Conservation (phyloP, 2,329 filamentous ascomycete genomes). For the Aspergillus pseudoglaucus region DNA sequence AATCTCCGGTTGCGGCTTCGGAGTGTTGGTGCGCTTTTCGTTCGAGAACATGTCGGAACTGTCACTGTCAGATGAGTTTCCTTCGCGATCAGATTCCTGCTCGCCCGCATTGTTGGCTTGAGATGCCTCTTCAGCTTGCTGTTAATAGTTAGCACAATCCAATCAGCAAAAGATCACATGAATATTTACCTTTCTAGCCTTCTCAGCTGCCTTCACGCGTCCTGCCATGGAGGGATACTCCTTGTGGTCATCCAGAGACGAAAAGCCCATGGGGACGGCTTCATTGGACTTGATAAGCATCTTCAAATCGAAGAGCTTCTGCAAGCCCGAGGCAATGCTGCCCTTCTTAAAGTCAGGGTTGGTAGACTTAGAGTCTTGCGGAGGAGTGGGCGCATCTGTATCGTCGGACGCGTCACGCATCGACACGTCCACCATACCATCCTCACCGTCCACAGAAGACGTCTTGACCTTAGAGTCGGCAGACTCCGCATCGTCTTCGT, state of each 20-base stretch:
- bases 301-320: constrained; percentile 70
- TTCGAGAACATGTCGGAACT: constrained; percentile 23
- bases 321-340: constrained; percentile 58
- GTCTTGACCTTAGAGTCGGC: constrained; percentile 66
- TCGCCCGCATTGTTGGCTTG: not conserved
- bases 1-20: constrained; percentile 33
- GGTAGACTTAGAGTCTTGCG: constrained; percentile 10
- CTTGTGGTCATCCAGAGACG: constrained; percentile 53
- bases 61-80: constrained; percentile 20
- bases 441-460: constrained; percentile 77
- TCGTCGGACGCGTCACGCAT: constrained; percentile 60
- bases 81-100: constrained; percentile 13
- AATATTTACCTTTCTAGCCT: constrained; percentile 12
- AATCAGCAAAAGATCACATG: not conserved
- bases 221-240: constrained; percentile 50
- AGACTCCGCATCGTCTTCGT: constrained; percentile 55
- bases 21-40: constrained; percentile 7
- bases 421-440: constrained; percentile 82
- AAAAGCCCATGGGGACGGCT: constrained; percentile 65
- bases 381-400: constrained; percentile 10
- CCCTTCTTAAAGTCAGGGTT: constrained; percentile 46
- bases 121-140: not conserved
- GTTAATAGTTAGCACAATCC: too few relatives aligned
- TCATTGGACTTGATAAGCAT: constrained; percentile 53
- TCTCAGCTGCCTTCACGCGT: constrained; percentile 30